Conservation (phyloP, 352 stramenopile species). For the Phytophthora pseudosyringae region DNA sequence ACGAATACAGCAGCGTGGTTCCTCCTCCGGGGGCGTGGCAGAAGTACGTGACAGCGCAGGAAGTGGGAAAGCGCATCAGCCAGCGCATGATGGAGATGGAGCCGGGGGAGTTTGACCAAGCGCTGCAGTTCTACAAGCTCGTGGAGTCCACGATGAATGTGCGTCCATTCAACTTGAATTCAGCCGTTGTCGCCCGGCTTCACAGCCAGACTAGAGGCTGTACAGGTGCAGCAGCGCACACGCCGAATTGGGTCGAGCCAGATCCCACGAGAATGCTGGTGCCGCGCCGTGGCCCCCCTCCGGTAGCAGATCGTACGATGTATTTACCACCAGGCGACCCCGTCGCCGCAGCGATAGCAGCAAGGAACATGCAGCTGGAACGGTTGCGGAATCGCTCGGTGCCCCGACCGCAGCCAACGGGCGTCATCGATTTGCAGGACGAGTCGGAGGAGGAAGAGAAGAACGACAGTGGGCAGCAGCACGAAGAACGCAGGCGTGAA, state of each 20-base stretch:
- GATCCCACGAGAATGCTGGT: conserved; percentile 13
- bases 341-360: conserved; percentile 6
- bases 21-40: conserved; percentile 36
- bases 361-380: conserved; percentile 9
- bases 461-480: conserved; percentile 1
- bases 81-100: conserved; percentile 44
- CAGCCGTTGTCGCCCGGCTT: conserved; percentile 10
- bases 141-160: conserved; percentile 40
- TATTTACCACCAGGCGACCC: conserved; percentile 11
- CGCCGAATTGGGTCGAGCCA: conserved; percentile 26
- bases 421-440: conserved; percentile 41
- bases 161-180: conserved; percentile 35
- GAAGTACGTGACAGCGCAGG: conserved; percentile 38
- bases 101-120: conserved; percentile 31
- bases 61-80: conserved; percentile 42
- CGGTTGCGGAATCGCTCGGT: not conserved
- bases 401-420: not conserved
- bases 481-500: not conserved
- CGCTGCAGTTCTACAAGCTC: conserved; percentile 42
- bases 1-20: conserved; percentile 19
- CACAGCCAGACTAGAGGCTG: conserved; percentile 1
- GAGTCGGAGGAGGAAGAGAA: conserved; percentile 43
- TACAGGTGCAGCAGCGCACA: not conserved
- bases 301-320: conserved; percentile 1
- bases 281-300: conserved; percentile 5